Conservation (phyloP, 495 filamentous ascomycete species). For the Cenococcum geophilum region DNA sequence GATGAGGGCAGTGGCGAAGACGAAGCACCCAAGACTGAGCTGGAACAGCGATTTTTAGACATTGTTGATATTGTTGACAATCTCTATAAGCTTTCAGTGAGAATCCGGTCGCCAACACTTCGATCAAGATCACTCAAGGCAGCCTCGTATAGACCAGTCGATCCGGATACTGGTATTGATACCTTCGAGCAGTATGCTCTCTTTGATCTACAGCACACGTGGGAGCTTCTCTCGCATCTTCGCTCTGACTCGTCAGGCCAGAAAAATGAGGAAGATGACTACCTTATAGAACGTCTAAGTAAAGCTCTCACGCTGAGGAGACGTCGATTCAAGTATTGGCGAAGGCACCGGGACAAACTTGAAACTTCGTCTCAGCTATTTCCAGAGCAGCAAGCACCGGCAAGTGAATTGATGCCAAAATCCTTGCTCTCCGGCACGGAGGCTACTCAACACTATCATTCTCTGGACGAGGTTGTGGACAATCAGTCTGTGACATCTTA, state of each 20-base stretch:
- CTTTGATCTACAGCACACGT: conserved; percentile 23
- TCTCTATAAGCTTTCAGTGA: conserved; percentile 26
- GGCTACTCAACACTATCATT: conserved; percentile 26
- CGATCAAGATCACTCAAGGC: conserved; percentile 25
- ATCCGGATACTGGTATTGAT: conserved; percentile 28
- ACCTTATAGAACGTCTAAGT: conserved; percentile 19
- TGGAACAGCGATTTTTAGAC: conserved; percentile 24
- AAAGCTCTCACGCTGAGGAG: conserved; percentile 26
- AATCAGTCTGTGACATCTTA: conserved; percentile 22
- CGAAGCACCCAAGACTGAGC: conserved; percentile 22
- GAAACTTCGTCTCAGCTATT: conserved; percentile 2
- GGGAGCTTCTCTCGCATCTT: conserved; percentile 19
- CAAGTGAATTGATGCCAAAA: conserved; percentile 20
- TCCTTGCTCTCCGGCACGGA: conserved; percentile 28
- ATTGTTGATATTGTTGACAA: conserved; percentile 29
- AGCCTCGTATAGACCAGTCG: conserved; percentile 24
- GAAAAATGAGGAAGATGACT: conserved; percentile 6
- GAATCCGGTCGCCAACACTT: conserved; percentile 25
- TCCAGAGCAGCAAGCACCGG: conserved; percentile 8
- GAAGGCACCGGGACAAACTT: conserved; percentile 27
- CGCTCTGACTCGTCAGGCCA: background rate
- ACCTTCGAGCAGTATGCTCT: conserved; percentile 24
- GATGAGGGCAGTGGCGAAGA: conserved; percentile 18
- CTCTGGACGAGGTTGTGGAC: conserved; percentile 28
- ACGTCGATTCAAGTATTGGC: conserved; percentile 30